Percentiles rank a stretch among this genome's conserved stretches.
These are phyloP conservation scores for Malus asiatica DNA, from an alignment of 306 rosid species.

Conservation along the genomic window DNA sequence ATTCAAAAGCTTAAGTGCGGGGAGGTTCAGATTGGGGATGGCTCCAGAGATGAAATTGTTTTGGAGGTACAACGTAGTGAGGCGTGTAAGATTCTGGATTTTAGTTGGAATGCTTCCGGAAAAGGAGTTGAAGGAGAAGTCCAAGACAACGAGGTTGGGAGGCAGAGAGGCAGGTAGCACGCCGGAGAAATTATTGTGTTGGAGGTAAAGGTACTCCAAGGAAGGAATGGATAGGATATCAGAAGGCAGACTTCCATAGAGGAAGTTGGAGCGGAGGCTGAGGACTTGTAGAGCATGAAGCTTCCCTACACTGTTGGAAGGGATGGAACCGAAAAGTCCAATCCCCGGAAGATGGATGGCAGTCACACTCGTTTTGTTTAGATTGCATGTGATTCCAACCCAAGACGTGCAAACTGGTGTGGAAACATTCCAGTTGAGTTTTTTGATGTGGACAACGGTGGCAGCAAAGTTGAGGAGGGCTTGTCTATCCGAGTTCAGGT, in stretches of 20 bases:
- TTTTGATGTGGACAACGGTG: conserved; percentile 39
- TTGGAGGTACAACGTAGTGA: conserved; percentile 48
- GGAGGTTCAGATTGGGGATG: conserved; percentile 56
- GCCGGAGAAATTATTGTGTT: conserved; percentile 61
- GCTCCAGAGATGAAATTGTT: conserved; percentile 55
- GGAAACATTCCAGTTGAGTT: conserved; percentile 63
- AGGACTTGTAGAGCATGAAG: conserved; percentile 53
- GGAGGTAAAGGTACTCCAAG: conserved; percentile 50
- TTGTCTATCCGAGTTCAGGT: conserved; percentile 56
- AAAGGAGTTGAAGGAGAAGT: conserved; percentile 56
- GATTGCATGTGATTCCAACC: conserved; percentile 61
- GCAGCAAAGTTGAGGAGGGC: conserved; percentile 60
- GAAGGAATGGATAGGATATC: conserved; percentile 57
- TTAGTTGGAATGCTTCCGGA: conserved; percentile 54
- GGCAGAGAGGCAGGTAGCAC: conserved; percentile 52
- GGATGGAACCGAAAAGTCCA: conserved; percentile 54
- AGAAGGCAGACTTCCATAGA: conserved; percentile 56
- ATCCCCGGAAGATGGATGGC: conserved; percentile 68
- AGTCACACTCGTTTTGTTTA: conserved; percentile 35
- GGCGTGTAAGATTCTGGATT: conserved; percentile 53
- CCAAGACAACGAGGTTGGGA: conserved; percentile 43
- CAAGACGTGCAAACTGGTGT: conserved; percentile 56
- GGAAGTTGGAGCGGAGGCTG: conserved; percentile 70
- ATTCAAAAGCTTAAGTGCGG: conserved; percentile 47
- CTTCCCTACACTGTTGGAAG: conserved; percentile 47